These are phyloP conservation scores for Zygotorulaspora florentina DNA, from an alignment of 805 yeast genomes.

Conservation along the genomic window DNA sequence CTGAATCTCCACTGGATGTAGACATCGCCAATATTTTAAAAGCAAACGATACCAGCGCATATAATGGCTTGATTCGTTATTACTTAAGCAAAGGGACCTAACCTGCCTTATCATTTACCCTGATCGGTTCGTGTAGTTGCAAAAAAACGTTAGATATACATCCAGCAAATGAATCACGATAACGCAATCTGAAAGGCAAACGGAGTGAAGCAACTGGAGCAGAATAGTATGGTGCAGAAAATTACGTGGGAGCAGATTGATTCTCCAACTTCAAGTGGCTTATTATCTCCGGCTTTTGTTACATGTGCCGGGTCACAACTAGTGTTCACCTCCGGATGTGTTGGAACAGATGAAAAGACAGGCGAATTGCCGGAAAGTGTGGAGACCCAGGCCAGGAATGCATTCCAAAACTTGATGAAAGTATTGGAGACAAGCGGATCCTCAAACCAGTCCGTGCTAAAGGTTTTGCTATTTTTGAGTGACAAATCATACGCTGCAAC, in stretches of 20 bases:
- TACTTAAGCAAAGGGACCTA: slow-evolving; percentile 22
- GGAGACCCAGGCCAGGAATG: slow-evolving; percentile 43
- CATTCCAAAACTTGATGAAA: slow-evolving; percentile 41
- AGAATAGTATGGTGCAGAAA: slow-evolving; percentile 25
- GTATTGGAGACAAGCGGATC: slow-evolving; percentile 45
- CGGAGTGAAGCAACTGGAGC: no score
- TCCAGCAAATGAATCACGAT: slow-evolving; percentile 5
- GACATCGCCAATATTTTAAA: slow-evolving; percentile 62
- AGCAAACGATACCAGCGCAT: slow-evolving; percentile 43
- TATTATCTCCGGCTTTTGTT: slow-evolving; percentile 42
- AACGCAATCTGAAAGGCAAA: background rate
- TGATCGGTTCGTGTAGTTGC: background rate
- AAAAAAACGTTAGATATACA: background rate
- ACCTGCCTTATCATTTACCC: background rate
- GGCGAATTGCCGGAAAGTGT: slow-evolving; percentile 42
- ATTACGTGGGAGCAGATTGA: slow-evolving; percentile 38
- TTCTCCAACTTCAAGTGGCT: slow-evolving; percentile 24
- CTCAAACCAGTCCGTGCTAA: slow-evolving; percentile 43
- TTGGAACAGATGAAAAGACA: slow-evolving; percentile 40
- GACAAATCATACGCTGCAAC: slow-evolving; percentile 40
- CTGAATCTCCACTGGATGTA: slow-evolving; percentile 65
- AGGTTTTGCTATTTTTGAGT: slow-evolving; percentile 47
- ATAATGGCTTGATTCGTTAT: slow-evolving; percentile 41
- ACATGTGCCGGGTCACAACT: slow-evolving; percentile 36
- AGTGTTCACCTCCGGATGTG: slow-evolving; percentile 48